phyloP scores from a whole-genome alignment of 768 basidiomycete species.

The Tephrocybe sp. region DNA sequence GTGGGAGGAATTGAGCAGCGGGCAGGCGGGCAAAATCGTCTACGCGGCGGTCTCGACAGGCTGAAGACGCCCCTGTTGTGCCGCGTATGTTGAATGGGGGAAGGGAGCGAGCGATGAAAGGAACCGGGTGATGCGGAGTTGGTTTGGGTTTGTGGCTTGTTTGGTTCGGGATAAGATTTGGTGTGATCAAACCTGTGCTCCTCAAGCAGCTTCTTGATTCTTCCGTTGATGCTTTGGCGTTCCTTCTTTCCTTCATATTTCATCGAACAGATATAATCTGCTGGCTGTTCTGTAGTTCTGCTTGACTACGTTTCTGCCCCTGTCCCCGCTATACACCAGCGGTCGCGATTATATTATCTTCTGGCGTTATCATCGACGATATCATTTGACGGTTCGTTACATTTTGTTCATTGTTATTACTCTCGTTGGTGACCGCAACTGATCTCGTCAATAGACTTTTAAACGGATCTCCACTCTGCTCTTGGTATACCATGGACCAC shows the following conservation, averaged over 20 bases:
- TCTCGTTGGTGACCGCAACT: slow-evolving; percentile 4
- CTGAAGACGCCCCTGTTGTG: no score
- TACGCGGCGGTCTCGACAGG: no score
- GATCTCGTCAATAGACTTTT: slow-evolving; percentile 7
- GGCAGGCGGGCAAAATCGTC: no score
- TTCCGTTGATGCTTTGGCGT: slow-evolving; percentile 13
- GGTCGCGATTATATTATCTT: not conserved
- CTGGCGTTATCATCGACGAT: slow-evolving; percentile 7
- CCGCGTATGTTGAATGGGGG: no score
- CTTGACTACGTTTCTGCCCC: not conserved
- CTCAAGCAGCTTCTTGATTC: slow-evolving; percentile 8
- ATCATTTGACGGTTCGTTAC: slow-evolving; percentile 6
- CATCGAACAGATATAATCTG: slow-evolving; percentile 8
- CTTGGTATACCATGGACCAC: slow-evolving; percentile 16
- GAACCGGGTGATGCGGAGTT: slow-evolving; percentile 16
- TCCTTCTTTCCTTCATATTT: slow-evolving; percentile 10
- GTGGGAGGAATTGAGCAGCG: not conserved
- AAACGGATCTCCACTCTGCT: slow-evolving; percentile 3
- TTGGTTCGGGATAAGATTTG: slow-evolving; percentile 20
- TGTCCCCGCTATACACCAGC: no score
- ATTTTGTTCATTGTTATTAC: not conserved
- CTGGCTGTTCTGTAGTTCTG: not conserved
- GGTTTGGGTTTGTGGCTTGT: slow-evolving; percentile 14
- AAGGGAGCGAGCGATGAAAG: slow-evolving; percentile 1
- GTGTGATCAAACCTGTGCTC: slow-evolving; percentile 21